Evolutionary conservation across 345 rosid species (phyloP).

Genomic region (Diplotaxis tenuifolia): DNA sequence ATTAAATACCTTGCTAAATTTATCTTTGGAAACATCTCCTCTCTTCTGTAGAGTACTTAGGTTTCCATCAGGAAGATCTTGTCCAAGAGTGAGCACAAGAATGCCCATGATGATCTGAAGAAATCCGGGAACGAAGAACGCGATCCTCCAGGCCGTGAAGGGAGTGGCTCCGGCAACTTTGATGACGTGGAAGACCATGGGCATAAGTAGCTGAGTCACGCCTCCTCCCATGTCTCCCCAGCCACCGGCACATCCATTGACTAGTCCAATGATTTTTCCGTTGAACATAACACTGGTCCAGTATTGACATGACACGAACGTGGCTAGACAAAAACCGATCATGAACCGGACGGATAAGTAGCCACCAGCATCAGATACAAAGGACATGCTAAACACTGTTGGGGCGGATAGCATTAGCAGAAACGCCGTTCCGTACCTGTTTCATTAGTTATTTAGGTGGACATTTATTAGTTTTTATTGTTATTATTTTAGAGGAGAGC

Average conservation of each 20-base stretch:
- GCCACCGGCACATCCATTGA: conserved; percentile 80
- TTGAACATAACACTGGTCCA: conserved; percentile 93
- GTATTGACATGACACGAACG: conserved; percentile 85
- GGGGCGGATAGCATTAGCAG: conserved; percentile 73
- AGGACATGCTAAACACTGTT: conserved; percentile 80
- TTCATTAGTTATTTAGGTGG: not conserved
- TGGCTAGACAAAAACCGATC: conserved; percentile 91
- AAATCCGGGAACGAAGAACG: conserved; percentile 71
- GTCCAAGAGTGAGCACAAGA: conserved; percentile 69
- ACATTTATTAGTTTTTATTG: not conserved
- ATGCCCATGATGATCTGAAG: conserved; percentile 66
- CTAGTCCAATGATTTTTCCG: conserved; percentile 73
- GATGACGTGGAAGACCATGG: conserved; percentile 61
- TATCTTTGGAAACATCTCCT: conserved; percentile 69
- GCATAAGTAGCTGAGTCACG: conserved; percentile 81
- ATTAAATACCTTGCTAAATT: conserved; percentile 60
- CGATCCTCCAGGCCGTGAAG: conserved; percentile 83
- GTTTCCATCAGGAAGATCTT: conserved; percentile 90
- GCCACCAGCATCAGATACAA: conserved; percentile 54
- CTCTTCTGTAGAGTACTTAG: conserved; percentile 62
- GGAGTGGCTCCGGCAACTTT: conserved; percentile 58
- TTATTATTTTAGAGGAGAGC: not conserved
- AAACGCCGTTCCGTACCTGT: conserved; percentile 65
- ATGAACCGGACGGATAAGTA: conserved; percentile 74
- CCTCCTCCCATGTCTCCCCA: conserved; percentile 98